Percentiles rank a stretch among this genome's conserved stretches.
These are phyloP conservation scores for Fomitopsis schrenkii DNA, from an alignment of 1,284 basidiomycete species.

Conservation along the genomic window DNA sequence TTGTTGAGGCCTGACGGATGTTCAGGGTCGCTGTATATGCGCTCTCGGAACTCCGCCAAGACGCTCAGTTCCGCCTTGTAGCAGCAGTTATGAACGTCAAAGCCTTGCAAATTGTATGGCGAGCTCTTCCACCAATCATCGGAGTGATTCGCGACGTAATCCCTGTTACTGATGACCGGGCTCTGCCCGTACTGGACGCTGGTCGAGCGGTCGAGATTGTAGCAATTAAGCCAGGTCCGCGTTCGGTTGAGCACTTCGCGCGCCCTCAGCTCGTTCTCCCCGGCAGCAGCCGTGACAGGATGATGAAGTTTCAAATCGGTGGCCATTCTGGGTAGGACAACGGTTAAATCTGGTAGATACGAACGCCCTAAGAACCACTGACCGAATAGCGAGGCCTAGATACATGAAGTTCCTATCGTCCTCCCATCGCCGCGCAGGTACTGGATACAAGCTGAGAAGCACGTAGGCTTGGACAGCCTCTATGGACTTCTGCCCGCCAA, in stretches of 20 bases:
- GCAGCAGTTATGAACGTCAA: slow-evolving; percentile 72
- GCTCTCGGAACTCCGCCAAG: slow-evolving; percentile 54
- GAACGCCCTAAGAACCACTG: background rate
- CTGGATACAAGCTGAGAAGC: slow-evolving; percentile 68
- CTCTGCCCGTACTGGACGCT: slow-evolving; percentile 82
- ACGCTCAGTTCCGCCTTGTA: slow-evolving; percentile 71
- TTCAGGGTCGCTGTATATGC: slow-evolving; percentile 69
- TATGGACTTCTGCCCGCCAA: slow-evolving; percentile 69
- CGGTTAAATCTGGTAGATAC: background rate
- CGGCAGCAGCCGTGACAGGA: slow-evolving; percentile 57
- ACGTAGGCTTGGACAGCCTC: slow-evolving; percentile 75
- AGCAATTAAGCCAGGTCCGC: slow-evolving; percentile 84
- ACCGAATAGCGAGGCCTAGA: slow-evolving; percentile 76
- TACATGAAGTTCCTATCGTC: slow-evolving; percentile 79
- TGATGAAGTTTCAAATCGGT: slow-evolving; percentile 82
- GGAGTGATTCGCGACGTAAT: slow-evolving; percentile 72
- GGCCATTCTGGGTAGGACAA: slow-evolving; percentile 49
- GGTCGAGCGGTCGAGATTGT: slow-evolving; percentile 78
- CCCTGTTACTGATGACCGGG: slow-evolving; percentile 68
- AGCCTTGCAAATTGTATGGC: slow-evolving; percentile 60
- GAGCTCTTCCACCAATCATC: slow-evolving; percentile 73
- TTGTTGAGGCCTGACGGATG: slow-evolving; percentile 72
- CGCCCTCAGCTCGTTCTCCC: slow-evolving; percentile 67
- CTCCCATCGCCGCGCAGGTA: slow-evolving; percentile 71
- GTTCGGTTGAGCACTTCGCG: slow-evolving; percentile 85